These are phyloP conservation scores for Ustilago crameri DNA, from an alignment of 1,284 basidiomycete species.

Conservation along the genomic window DNA sequence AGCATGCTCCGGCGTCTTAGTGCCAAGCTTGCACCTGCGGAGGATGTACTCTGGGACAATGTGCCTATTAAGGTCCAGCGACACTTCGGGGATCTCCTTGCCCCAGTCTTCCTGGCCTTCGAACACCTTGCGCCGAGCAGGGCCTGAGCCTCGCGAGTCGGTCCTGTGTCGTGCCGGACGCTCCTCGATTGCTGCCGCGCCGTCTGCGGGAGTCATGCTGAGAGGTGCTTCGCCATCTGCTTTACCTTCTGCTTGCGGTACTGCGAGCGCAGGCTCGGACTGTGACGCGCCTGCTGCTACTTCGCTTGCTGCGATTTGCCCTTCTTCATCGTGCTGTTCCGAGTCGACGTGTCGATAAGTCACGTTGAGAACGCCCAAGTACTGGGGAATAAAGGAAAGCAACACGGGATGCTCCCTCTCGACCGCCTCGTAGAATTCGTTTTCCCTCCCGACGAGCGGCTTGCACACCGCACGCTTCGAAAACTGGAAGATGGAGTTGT, in stretches of 20 bases:
- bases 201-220: background rate
- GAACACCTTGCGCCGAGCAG: conserved; percentile 59
- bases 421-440: conserved; percentile 96
- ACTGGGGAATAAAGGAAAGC: conserved; percentile 91
- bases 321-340: conserved; percentile 10
- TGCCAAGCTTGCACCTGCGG: conserved; percentile 58
- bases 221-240: background rate
- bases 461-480: conserved; percentile 98
- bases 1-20: conserved; percentile 3
- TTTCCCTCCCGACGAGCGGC: conserved; percentile 95
- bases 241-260: background rate
- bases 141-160: conserved; percentile 15
- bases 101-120: conserved; percentile 61
- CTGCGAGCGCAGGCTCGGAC: background rate
- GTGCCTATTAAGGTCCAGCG: conserved; percentile 90
- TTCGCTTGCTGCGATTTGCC: background rate
- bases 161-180: conserved; percentile 10
- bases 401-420: conserved; percentile 91
- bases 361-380: conserved; percentile 97
- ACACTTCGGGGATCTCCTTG: conserved; percentile 75
- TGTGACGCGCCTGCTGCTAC: conserved; percentile 1
- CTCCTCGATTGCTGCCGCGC: background rate
- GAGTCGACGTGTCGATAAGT: conserved; percentile 74
- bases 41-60: conserved; percentile 92
- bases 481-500: conserved; percentile 97